Percentiles rank a stretch among this genome's conserved stretches.
phyloP scores from a whole-genome alignment of 2,329 filamentous ascomycete species.

The Mycosphaerelloides madeirae region DNA sequence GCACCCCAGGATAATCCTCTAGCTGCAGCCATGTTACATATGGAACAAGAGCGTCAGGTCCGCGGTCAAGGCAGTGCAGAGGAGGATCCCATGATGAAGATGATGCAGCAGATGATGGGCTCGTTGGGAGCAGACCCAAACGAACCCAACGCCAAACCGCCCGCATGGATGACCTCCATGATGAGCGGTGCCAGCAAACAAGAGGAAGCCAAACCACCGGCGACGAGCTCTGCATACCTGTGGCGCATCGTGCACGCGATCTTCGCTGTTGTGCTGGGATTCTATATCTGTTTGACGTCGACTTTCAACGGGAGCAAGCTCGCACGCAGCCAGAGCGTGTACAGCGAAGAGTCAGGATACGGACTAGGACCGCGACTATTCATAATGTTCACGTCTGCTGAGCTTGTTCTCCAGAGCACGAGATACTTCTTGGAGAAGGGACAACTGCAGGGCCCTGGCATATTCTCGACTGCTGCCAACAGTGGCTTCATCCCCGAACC shows the following conservation, averaged over 20 bases:
- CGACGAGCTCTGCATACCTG: conserved; percentile 47
- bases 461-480: conserved; percentile 59
- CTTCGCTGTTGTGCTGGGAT: conserved; percentile 63
- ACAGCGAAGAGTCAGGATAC: conserved; percentile 39
- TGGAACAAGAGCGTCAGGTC: conserved; percentile 23
- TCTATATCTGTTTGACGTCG: conserved; percentile 65
- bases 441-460: conserved; percentile 53
- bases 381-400: conserved; percentile 74
- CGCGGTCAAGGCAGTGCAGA: conserved; percentile 22
- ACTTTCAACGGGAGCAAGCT: conserved; percentile 63
- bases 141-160: conserved; percentile 37
- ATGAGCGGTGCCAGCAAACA: conserved; percentile 32
- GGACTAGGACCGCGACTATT: conserved; percentile 57
- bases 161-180: conserved; percentile 41
- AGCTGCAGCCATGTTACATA: conserved; percentile 28
- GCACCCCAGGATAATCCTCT: conserved; percentile 23
- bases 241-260: conserved; percentile 72
- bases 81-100: conserved; percentile 66
- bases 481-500: conserved; percentile 59
- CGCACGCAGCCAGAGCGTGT: conserved; percentile 44
- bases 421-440: conserved; percentile 66
- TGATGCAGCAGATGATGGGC: conserved; percentile 60
- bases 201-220: conserved; percentile 29
- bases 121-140: conserved; percentile 32
- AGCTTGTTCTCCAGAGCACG: conserved; percentile 66